phyloP scores from a whole-genome alignment of 768 basidiomycete species.

The Serendipita sp. region DNA sequence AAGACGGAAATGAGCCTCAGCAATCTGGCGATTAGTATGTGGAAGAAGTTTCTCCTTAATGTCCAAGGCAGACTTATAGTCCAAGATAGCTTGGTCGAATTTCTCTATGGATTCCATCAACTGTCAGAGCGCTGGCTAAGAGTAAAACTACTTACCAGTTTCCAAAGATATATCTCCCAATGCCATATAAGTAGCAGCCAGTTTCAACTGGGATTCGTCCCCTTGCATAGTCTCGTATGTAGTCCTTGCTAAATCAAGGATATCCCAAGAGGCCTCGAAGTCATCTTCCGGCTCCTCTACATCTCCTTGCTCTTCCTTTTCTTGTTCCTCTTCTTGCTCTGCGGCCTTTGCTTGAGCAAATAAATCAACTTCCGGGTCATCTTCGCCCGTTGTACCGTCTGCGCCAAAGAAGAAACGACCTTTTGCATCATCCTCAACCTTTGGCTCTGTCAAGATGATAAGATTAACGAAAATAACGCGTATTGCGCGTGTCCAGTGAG shows the following conservation, averaged over 20 bases:
- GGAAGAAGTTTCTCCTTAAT: slow-evolving; percentile 65
- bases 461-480: neutral
- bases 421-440: slow-evolving; percentile 21
- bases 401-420: slow-evolving; percentile 66
- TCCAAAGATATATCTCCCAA: slow-evolving; percentile 95
- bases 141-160: slow-evolving; percentile 44
- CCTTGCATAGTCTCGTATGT: slow-evolving; percentile 60
- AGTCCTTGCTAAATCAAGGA: slow-evolving; percentile 83
- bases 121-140: slow-evolving; percentile 7
- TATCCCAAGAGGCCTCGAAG: slow-evolving; percentile 95
- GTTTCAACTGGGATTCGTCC: slow-evolving; percentile 54
- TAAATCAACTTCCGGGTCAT: slow-evolving; percentile 44
- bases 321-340: slow-evolving; percentile 32
- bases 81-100: slow-evolving; percentile 84
- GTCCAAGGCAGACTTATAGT: slow-evolving; percentile 62
- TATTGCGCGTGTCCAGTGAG: neutral
- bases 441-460: slow-evolving; percentile 14
- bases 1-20: slow-evolving; percentile 87
- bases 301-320: slow-evolving; percentile 43
- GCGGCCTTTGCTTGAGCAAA: slow-evolving; percentile 38
- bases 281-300: slow-evolving; percentile 86
- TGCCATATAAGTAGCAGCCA: slow-evolving; percentile 81
- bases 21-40: slow-evolving; percentile 79
- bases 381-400: slow-evolving; percentile 52
- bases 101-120: slow-evolving; percentile 43